Evolutionary conservation across 495 filamentous ascomycete genomes (phyloP), one percentile per base, ranked within the genome.

Genomic region (Tuber melanosporum): DNA sequence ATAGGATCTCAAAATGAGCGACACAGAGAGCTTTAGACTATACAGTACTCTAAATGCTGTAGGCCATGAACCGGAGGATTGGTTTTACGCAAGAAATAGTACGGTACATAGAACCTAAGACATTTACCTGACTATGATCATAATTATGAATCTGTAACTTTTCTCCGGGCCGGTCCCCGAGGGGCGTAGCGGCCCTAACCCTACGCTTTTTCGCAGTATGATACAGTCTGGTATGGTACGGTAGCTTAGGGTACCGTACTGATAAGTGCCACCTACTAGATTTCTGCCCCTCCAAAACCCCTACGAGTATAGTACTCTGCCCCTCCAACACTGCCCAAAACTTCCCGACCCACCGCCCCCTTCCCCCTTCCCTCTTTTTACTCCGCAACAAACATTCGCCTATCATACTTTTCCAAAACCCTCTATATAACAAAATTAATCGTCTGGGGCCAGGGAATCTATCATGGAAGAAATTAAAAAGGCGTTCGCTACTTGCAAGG

Each of bases 401-500:
- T 44, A 32, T 32, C 32, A 32, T 32, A 26, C 49, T 72, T 20
- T 43, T 42, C 66, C 42, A 43, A 22, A 17, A 66, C 2, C 42
- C 20, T 45, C 45, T 3, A 20, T 69, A 26, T 10, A 36, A 44
- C 5, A 20, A 46, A 49, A 70, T 41, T 15, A 80, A 66, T 32
- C 36, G 1, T 26, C 57, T 1, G 15, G 26, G 57, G 36, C 4
- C 14, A 15, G 57, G 32, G 14, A 70, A 49, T 75, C 57, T 74
- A 82, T 83, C 79, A 77, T 80, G 91, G 95, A 98, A 77, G 88
- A 84, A 71, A 92, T 99, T 81, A 96, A 93, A 86, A 85, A 90
- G 81, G 92, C 94, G 9, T 99, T 99, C 84, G 90, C 90, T 80
- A 91, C 90, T 88, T 97, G 94, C 89, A 95, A 93, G 87, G 89